These are phyloP conservation scores for Tetrahymena thermophila DNA, from an alignment of 73 alveolate genomes.

Conservation along the genomic window DNA sequence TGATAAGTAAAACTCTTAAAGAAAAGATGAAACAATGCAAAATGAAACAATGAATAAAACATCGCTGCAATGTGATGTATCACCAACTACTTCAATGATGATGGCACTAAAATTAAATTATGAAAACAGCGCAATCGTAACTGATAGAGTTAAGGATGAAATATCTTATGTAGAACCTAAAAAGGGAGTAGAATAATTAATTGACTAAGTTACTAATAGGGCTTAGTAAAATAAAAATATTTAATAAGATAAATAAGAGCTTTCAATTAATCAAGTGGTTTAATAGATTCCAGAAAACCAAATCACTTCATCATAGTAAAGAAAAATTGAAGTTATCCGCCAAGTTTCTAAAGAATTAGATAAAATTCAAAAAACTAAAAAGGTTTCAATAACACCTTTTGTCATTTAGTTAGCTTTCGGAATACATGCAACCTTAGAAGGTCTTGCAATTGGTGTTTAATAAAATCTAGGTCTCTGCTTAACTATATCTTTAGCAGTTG, in stretches of 20 bases:
- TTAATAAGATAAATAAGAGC: neutral
- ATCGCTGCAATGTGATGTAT: neutral
- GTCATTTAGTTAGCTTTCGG: conserved; percentile 38
- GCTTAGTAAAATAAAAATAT: neutral
- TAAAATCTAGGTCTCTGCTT: neutral
- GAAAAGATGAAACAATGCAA: neutral
- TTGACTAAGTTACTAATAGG: neutral
- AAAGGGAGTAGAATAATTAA: neutral
- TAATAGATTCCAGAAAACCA: neutral
- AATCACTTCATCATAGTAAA: neutral
- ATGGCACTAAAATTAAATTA: neutral
- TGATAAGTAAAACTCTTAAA: neutral
- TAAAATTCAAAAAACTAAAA: neutral
- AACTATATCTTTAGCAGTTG: neutral
- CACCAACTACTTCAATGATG: neutral
- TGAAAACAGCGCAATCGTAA: neutral
- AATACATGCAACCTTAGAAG: conserved; percentile 47
- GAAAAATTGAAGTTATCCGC: neutral
- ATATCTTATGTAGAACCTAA: neutral
- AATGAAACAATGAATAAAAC: neutral
- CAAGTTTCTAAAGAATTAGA: neutral
- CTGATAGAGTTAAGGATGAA: neutral
- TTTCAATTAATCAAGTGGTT: neutral
- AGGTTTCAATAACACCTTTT: conserved; percentile 1
- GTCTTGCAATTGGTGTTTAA: conserved; percentile 37